Base-by-base conservation (phyloP, 2,329 filamentous ascomycete species). In the Ambrosiella xylebori region DNA sequence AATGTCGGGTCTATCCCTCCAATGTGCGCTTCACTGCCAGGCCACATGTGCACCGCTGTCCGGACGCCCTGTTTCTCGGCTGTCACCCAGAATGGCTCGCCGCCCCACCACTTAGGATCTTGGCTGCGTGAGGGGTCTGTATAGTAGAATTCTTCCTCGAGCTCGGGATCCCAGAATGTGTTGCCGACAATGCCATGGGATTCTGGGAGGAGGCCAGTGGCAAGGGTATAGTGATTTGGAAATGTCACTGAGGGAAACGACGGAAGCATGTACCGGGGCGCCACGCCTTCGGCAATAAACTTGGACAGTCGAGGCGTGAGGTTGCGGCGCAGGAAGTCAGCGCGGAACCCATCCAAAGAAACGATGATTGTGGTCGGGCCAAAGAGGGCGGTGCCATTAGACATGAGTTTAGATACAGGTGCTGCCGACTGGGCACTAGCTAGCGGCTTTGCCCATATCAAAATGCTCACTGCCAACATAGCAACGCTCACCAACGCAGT, bases 211-310 rank as follows among this genome's bases (percentile, higher is more conserved):
- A 97, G 71, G 0, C 93, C 93, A 0, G 93, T 97, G 0, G 88
- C 88, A 41, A 97, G 74, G 0, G 91, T 96, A 69, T 91, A 96
- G 69, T 97, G 93, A 65, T 97, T 91, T 11, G 93, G 93, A 65
- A 98, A 98, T 0, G 93, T 98, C 51, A 98, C 88, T 19, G 88
- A 95, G 0, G 93, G 93, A 63, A 98, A 98, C 44, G 88, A 94
- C 0, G 93, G 93, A 6, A 81, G 77, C 89, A 98, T 96, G 70
- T 91, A 96, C 63, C 82, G 78, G 2, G 93, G 91, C 5, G 90
- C 95, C 9, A 97, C 82, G 37, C 93, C 93, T 63, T 88, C 81
- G 61, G 80, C 78, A 61, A 95, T 75, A 63, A 98, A 85, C 1
- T 82, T 77, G 64, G 82, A 87, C 7, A 98, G 74, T 1, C 84